A percentile compares a stretch with the other conserved stretches of the same genome.
Evolutionary conservation across 1,284 basidiomycete species (phyloP).

Genomic region (Irpex lacteus): DNA sequence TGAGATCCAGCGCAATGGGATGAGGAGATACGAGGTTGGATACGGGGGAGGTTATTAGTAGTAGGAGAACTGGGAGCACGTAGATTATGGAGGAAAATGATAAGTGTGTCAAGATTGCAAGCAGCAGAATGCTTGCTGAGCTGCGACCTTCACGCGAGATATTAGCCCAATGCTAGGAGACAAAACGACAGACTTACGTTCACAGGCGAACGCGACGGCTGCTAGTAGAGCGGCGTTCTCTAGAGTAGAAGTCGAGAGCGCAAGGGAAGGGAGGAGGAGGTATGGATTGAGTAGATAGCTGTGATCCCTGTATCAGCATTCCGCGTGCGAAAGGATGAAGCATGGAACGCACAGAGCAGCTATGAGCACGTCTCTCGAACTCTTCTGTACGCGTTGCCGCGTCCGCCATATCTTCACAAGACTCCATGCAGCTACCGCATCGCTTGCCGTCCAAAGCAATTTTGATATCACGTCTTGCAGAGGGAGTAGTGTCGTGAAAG

Average conservation of each 20-base stretch:
- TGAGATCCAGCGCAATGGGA: conserved; percentile 36
- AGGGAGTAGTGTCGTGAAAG: conserved; percentile 71
- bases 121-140: conserved; percentile 46
- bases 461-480: conserved; percentile 46
- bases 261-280: conserved; percentile 73
- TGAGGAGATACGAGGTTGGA: conserved; percentile 65
- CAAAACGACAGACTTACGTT: conserved; percentile 43
- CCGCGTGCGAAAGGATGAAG: not conserved
- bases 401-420: conserved; percentile 67
- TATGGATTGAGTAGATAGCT: conserved; percentile 93
- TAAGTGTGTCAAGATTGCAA: conserved; percentile 71
- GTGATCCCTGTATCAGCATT: not conserved
- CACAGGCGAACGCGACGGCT: conserved; percentile 65
- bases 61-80: conserved; percentile 63
- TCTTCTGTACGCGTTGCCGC: conserved; percentile 44
- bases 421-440: conserved; percentile 65
- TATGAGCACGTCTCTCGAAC: conserved; percentile 53
- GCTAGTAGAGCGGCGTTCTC: conserved; percentile 65
- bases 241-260: conserved; percentile 81
- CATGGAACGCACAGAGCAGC: conserved; percentile 52
- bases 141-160: conserved; percentile 30
- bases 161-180: not conserved
- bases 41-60: conserved; percentile 57
- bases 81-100: conserved; percentile 72
- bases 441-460: conserved; percentile 69